These are phyloP conservation scores for Termitomyces sp. DNA, from an alignment of 768 basidiomycete species.

Conservation along the genomic window DNA sequence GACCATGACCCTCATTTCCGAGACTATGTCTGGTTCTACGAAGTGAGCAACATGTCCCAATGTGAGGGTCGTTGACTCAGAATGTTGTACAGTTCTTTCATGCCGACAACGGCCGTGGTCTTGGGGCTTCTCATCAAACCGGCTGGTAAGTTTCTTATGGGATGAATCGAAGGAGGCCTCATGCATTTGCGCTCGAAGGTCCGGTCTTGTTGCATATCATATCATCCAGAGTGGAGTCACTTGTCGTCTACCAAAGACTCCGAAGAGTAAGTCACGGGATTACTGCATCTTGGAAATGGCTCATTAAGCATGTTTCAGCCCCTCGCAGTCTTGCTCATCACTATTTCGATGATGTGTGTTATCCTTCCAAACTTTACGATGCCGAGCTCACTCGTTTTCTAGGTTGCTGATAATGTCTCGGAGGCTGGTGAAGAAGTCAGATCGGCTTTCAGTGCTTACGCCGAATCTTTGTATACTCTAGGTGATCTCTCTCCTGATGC, in stretches of 20 bases:
- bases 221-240: conserved; percentile 86
- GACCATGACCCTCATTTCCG: conserved; percentile 94
- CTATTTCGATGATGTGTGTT: conserved; percentile 91
- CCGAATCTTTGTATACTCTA: conserved; percentile 44
- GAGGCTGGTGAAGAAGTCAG: conserved; percentile 70
- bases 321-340: conserved; percentile 83
- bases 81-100: conserved; percentile 74
- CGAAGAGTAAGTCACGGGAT: conserved; percentile 61
- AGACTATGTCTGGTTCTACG: conserved; percentile 95
- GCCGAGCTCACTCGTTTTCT: not conserved
- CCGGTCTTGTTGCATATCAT: conserved; percentile 85
- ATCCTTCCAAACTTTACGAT: conserved; percentile 1
- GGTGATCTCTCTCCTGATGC: conserved; percentile 72
- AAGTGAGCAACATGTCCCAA: conserved; percentile 39
- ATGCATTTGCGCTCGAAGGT: conserved; percentile 35
- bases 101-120: conserved; percentile 84
- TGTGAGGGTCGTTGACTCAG: conserved; percentile 1
- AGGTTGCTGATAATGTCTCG: conserved; percentile 73
- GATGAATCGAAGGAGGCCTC: not conserved
- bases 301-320: conserved; percentile 37
- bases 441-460: conserved; percentile 48
- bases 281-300: not conserved
- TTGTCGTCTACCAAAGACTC: conserved; percentile 91
- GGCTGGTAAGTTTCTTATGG: conserved; percentile 62
- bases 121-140: conserved; percentile 97